phyloP scores from a whole-genome alignment of 495 filamentous ascomycete genomes.

The Aspergillus biplanus region DNA sequence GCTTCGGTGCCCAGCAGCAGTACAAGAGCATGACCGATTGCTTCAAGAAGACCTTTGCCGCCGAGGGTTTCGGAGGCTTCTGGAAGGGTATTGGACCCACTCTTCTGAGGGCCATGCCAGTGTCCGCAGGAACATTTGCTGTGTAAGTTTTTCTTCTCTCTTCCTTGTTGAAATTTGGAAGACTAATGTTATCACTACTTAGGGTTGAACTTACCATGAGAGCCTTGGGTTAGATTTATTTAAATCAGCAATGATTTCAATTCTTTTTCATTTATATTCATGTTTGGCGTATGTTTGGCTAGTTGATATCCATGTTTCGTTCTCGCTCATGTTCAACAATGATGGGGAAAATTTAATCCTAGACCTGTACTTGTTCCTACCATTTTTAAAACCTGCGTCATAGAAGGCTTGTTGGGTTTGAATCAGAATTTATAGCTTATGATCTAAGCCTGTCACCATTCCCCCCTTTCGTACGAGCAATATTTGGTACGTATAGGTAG shows the following conservation, averaged over 20 bases:
- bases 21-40: conserved; percentile 88
- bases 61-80: conserved; percentile 82
- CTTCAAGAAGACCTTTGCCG: conserved; percentile 78
- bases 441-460: neutral
- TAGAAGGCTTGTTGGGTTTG: conserved; percentile 1
- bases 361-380: conserved; percentile 14
- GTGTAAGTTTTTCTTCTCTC: conserved; percentile 51
- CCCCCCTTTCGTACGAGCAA: too few relatives aligned
- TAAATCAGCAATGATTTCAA: conserved; percentile 14
- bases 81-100: conserved; percentile 98
- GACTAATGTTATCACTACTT: neutral
- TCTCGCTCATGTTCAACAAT: conserved; percentile 29
- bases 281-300: conserved; percentile 22
- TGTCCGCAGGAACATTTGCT: conserved; percentile 94
- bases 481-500: too few relatives aligned
- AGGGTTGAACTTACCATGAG: conserved; percentile 54
- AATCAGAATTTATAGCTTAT: neutral
- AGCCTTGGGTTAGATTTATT: conserved; percentile 41
- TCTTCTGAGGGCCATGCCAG: conserved; percentile 93
- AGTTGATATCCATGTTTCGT: conserved; percentile 40
- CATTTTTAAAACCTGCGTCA: neutral
- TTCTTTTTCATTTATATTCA: conserved; percentile 12
- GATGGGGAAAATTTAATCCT: conserved; percentile 16
- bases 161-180: neutral
- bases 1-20: conserved; percentile 69